Base-by-base conservation (phyloP, 768 basidiomycete species). In the Tylopilus balloui region DNA sequence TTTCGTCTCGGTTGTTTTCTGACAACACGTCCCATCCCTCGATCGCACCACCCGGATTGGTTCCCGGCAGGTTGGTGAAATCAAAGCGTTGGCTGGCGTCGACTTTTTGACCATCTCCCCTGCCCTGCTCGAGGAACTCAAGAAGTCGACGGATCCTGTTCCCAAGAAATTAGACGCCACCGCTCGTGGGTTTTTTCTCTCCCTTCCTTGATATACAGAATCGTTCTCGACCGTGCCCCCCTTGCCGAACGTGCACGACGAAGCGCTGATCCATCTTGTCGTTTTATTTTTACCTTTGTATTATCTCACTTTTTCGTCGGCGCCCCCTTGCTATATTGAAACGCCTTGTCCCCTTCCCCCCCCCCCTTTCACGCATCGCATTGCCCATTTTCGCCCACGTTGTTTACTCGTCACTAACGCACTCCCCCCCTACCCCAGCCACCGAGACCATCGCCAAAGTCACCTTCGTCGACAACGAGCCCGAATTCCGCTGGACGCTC, bases 81-180 rank as follows among this genome's bases (percentile, higher is more conserved):
- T 98, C 75, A 90, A 83, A 69, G 80, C 88, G 3, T 82, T 99
- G 47, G 93, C 95, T 45, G 96, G 96, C 56, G 90, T 94, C 54
- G 96, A 99, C 74, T 99, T 88, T 83, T 77, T 99, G 59, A 99
- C 96, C 64, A 97, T 99, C 66, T 75, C 94, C 2, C 95, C 95
- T 43, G 58, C 77, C 34, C 80, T 99, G 40, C 86, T 97, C 52
- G 91, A 97, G 65, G 84, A 98, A 73, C 87, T 99, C 69, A 87
- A 89, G 78, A 83, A 81, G 53, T 88, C 88, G 31, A 79, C 76
- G 42, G 81, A 75, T 0, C 71, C 75, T 39, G 88, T 99, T 45
- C 90, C 92, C 60, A 87, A 86, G 80, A 89, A 81, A 73, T 84
- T 99, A 53, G 80, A 88, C 54, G 69, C 87, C 19, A 64, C 71